Evolutionary conservation across 371 early-diverging fungal genomes (phyloP), one percentile per base, ranked within the genome.

Genomic region (Actinomucor elegans): DNA sequence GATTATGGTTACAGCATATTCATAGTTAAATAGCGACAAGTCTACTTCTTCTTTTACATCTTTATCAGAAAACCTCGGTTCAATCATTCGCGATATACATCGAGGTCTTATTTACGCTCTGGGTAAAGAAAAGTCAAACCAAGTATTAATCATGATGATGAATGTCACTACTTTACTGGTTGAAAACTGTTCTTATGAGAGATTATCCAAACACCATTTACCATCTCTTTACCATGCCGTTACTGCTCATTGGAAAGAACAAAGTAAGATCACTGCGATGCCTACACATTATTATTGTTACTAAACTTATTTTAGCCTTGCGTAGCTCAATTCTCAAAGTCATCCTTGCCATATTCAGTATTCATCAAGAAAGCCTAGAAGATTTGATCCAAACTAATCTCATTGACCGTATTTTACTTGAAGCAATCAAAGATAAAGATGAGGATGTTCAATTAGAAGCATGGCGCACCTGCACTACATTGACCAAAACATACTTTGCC

Each of bases 1-100:
- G 5, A 2, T 4, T 3, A 1, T 26, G 15, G 12, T n/a, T n/a
- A n/a, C n/a, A n/a, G n/a, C n/a, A n/a, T n/a, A n/a, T n/a, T n/a
- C n/a, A n/a, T n/a, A n/a, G n/a, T n/a, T n/a, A n/a, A n/a, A n/a
- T 47, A 61, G 44, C 38, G 46, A 46, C 14, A 56, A 56, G 35
- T 56, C 51, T 14, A 74, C 72, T 31, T 69, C 75, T 18, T 75
- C 79, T 6, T 79, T 79, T 35, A 79, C 75, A 4, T 71, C 79
- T 0, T 35, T 75, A 15, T 79, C 79, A 4, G 73, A 73, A 48
- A 66, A 64, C 14, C 21, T 75, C 15, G 79, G 75, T 12, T 66
- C 67, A 2, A 71, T 69, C 2, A 37, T 73, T 21, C 67, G 60
- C 4, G 79, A 80, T 55, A 48, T 81, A 0, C 79, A 83, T 65